Conservation (phyloP, 768 basidiomycete genomes). For the Boletus rex-veris region DNA sequence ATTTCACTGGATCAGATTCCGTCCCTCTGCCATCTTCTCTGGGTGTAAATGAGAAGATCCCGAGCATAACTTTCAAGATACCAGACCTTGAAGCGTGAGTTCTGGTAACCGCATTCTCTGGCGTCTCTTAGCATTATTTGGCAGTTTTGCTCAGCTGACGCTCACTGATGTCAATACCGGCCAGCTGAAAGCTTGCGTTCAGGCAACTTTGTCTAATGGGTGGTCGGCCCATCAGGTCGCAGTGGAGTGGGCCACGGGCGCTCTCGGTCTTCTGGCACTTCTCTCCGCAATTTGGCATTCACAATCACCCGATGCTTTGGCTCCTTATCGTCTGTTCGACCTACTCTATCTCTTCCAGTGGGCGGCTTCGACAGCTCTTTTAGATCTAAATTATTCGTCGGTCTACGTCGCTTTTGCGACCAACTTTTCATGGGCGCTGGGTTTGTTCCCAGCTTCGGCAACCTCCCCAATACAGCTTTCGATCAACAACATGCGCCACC, state of each 20-base stretch:
- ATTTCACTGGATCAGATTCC: conserved; percentile 81
- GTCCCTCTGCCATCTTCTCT: conserved; percentile 60
- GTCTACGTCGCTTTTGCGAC: conserved; percentile 76
- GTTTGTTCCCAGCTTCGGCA: conserved; percentile 56
- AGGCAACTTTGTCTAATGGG: conserved; percentile 90
- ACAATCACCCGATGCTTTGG: conserved; percentile 48
- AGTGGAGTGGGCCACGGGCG: conserved; percentile 77
- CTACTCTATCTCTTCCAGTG: conserved; percentile 80
- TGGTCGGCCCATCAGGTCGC: conserved; percentile 72
- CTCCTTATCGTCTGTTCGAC: conserved; percentile 78
- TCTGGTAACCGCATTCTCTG: neutral
- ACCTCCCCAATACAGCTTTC: conserved; percentile 64
- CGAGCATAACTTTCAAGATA: conserved; percentile 76
- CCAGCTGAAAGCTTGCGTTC: conserved; percentile 80
- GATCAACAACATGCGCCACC: conserved; percentile 78
- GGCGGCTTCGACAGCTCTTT: conserved; percentile 73
- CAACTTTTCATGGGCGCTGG: conserved; percentile 90
- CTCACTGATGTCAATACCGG: conserved; percentile 68
- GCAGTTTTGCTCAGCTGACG: conserved; percentile 66
- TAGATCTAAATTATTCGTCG: conserved; percentile 84
- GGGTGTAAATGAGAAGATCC: conserved; percentile 56
- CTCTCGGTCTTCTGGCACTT: conserved; percentile 59
- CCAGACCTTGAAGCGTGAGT: conserved; percentile 81
- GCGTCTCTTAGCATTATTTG: conserved; percentile 1
- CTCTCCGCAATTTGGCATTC: conserved; percentile 55